These are phyloP conservation scores for Candida cerambycidarum DNA, from an alignment of 805 yeast genomes.

Conservation along the genomic window DNA sequence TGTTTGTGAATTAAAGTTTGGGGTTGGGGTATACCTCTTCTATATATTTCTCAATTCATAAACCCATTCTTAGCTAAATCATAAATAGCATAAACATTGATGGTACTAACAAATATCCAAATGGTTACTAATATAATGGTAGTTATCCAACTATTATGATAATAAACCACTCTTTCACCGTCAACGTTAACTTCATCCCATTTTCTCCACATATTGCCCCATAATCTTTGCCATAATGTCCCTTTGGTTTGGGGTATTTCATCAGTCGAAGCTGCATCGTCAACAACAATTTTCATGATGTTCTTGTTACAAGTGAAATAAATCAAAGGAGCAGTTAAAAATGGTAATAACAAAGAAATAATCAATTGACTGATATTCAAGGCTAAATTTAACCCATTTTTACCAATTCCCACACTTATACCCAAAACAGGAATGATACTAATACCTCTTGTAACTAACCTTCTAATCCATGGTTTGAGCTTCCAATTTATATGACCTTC, in stretches of 20 bases:
- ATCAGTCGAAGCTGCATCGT: conserved; percentile 8
- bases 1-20: no score
- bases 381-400: conserved; percentile 67
- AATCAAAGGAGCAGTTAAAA: conserved; percentile 80
- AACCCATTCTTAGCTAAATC: conserved; percentile 41
- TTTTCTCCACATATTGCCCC: conserved; percentile 6
- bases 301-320: conserved; percentile 72
- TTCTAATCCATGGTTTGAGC: conserved; percentile 73
- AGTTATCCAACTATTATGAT: conserved; percentile 63
- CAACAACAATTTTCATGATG: conserved; percentile 61
- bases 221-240: neutral
- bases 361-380: conserved; percentile 86
- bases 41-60: neutral
- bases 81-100: conserved; percentile 63
- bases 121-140: conserved; percentile 51
- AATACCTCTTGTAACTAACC: conserved; percentile 73
- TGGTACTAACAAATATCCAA: conserved; percentile 70
- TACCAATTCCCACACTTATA: conserved; percentile 71
- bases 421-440: conserved; percentile 80
- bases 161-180: conserved; percentile 38
- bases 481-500: conserved; percentile 90
- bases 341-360: conserved; percentile 77
- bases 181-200: conserved; percentile 6
- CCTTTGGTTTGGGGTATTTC: neutral
- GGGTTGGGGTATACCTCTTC: no score